Evolutionary conservation across 2,329 filamentous ascomycete species (phyloP).

Genomic region (Penicillium sp.): DNA sequence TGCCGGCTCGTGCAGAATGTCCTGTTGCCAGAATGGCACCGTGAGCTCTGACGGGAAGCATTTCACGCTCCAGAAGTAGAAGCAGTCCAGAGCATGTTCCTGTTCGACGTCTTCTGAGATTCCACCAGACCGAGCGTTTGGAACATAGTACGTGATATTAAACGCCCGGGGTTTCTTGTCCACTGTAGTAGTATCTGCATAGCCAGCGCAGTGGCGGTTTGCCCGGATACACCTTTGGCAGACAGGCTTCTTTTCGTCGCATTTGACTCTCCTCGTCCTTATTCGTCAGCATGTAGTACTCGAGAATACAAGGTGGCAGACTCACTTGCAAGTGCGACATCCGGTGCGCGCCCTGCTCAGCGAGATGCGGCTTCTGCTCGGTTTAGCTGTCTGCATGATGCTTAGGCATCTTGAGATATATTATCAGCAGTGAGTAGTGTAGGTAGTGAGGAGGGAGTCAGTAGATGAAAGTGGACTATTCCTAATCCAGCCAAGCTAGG

Average conservation of each 20-base stretch:
- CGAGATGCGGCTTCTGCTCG: conserved; percentile 5
- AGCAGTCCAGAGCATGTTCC: conserved; percentile 9
- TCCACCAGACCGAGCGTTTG: neutral
- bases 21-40: neutral
- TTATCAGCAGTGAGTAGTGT: neutral
- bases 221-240: conserved; percentile 8
- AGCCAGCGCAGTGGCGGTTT: conserved; percentile 8
- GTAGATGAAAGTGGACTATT: neutral
- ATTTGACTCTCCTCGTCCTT: conserved; percentile 9
- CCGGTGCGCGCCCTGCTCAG: conserved; percentile 7
- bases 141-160: conserved; percentile 10
- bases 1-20: conserved; percentile 10
- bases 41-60: conserved; percentile 8
- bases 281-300: neutral
- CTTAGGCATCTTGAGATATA: neutral
- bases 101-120: neutral
- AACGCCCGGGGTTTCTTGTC: neutral
- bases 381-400: neutral
- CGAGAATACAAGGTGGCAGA: neutral
- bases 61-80: conserved; percentile 7
- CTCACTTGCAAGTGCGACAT: conserved; percentile 11
- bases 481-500: neutral
- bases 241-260: conserved; percentile 8
- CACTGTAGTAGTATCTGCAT: neutral
- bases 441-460: neutral